These are phyloP conservation scores for Pseudoneurospora amorphoporcata DNA, from an alignment of 495 filamentous ascomycete genomes.

Conservation along the genomic window DNA sequence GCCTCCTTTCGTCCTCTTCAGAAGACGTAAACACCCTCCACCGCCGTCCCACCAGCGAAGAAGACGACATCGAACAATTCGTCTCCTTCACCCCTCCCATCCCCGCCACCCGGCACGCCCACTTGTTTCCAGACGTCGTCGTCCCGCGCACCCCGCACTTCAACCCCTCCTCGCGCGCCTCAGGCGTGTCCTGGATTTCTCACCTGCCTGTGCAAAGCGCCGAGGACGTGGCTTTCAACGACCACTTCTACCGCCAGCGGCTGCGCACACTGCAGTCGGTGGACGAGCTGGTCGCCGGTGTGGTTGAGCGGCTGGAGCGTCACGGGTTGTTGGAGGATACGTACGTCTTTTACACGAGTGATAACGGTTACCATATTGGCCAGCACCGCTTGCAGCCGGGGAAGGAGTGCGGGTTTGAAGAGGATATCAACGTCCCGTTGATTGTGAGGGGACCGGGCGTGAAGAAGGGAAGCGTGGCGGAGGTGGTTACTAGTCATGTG, in stretches of 20 bases:
- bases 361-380: slow-evolving; percentile 68
- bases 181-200: slow-evolving; percentile 54
- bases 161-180: slow-evolving; percentile 37
- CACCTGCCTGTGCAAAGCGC: slow-evolving; percentile 41
- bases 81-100: slow-evolving; percentile 42
- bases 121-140: slow-evolving; percentile 36
- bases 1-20: neutral
- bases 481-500: slow-evolving; percentile 56
- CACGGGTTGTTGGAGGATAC: slow-evolving; percentile 52
- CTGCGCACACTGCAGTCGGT: slow-evolving; percentile 55
- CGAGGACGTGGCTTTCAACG: slow-evolving; percentile 51
- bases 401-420: slow-evolving; percentile 61
- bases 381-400: slow-evolving; percentile 64
- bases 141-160: slow-evolving; percentile 45
- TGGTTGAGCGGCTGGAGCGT: slow-evolving; percentile 43
- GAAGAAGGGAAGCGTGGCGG: slow-evolving; percentile 28
- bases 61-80: slow-evolving; percentile 7
- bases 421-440: slow-evolving; percentile 64
- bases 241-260: slow-evolving; percentile 56
- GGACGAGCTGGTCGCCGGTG: slow-evolving; percentile 55
- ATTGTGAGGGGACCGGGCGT: slow-evolving; percentile 52
- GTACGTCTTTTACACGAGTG: slow-evolving; percentile 61
- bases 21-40: neutral
- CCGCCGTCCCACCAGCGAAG: neutral
- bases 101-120: slow-evolving; percentile 34